Percentiles rank a stretch among this genome's conserved stretches.
Evolutionary conservation across 768 basidiomycete genomes (phyloP).

Genomic region (Trametes cinnabarina): DNA sequence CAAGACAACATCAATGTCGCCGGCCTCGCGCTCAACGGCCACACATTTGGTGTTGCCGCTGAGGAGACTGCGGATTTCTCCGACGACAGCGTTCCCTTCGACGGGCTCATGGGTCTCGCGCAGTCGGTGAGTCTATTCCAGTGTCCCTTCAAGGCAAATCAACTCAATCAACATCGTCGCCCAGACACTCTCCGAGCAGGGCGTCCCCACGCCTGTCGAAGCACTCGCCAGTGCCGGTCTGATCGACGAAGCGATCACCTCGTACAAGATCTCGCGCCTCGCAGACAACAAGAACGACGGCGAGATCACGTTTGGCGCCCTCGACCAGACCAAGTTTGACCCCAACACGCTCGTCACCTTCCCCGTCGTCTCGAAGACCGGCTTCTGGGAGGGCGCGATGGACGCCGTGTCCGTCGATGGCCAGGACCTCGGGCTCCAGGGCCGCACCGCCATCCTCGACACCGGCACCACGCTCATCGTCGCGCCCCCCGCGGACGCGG

Average conservation of each 20-base stretch:
- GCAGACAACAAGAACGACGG: slow-evolving; percentile 71
- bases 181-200: slow-evolving; percentile 63
- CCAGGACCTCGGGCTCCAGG: slow-evolving; percentile 44
- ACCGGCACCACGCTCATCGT: slow-evolving; percentile 48
- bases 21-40: slow-evolving; percentile 52
- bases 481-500: slow-evolving; percentile 46
- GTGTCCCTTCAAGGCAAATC: not conserved
- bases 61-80: slow-evolving; percentile 64
- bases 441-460: slow-evolving; percentile 68
- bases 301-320: slow-evolving; percentile 77
- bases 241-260: slow-evolving; percentile 64
- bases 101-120: slow-evolving; percentile 78
- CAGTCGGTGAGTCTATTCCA: slow-evolving; percentile 49
- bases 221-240: slow-evolving; percentile 55
- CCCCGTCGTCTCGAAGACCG: slow-evolving; percentile 56
- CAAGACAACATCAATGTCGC: slow-evolving; percentile 63
- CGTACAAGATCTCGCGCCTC: slow-evolving; percentile 78
- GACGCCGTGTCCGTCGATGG: slow-evolving; percentile 61
- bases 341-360: slow-evolving; percentile 54
- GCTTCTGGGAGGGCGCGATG: slow-evolving; percentile 81
- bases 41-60: slow-evolving; percentile 67
- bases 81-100: slow-evolving; percentile 47
- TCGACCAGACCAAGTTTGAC: slow-evolving; percentile 71
- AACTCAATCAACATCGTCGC: not conserved
- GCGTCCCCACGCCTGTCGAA: slow-evolving; percentile 68